Percentiles rank a stretch among this genome's conserved stretches.
Conservation (phyloP, 2,329 filamentous ascomycete genomes). For the Beauveria asiatica region DNA sequence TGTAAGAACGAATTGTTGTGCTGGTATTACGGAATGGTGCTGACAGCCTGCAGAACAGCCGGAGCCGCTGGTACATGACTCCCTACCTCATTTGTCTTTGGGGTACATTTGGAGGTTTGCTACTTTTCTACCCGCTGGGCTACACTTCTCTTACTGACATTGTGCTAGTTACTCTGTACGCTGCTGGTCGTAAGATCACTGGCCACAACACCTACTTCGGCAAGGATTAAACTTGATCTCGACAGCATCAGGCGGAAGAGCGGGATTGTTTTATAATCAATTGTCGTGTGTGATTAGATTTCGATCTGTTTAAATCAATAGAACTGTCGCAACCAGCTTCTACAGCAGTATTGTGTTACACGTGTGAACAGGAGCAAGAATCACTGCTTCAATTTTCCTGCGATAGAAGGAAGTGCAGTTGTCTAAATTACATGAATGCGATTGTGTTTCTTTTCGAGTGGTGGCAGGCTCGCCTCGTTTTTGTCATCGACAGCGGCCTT, state of each 20-base stretch:
- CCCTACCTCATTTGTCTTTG: conserved; percentile 61
- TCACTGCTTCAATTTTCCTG: not conserved
- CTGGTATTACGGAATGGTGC: conserved; percentile 10
- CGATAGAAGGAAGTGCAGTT: not conserved
- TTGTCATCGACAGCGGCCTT: no score
- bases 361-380: not conserved
- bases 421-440: conserved; percentile 15
- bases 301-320: not conserved
- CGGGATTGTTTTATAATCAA: not conserved
- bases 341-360: not conserved
- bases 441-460: not conserved
- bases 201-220: conserved; percentile 75
- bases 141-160: conserved; percentile 14
- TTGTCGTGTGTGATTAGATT: conserved; percentile 5
- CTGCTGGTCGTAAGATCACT: conserved; percentile 62
- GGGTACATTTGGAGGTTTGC: conserved; percentile 55
- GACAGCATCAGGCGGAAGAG: not conserved
- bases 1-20: conserved; percentile 42
- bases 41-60: conserved; percentile 43
- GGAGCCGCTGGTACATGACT: conserved; percentile 55
- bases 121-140: not conserved
- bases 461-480: no score
- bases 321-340: not conserved
- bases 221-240: conserved; percentile 34
- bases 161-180: conserved; percentile 52